phyloP scores from a whole-genome alignment of 2,329 filamentous ascomycete species.

The Pochonia chlamydosporia region DNA sequence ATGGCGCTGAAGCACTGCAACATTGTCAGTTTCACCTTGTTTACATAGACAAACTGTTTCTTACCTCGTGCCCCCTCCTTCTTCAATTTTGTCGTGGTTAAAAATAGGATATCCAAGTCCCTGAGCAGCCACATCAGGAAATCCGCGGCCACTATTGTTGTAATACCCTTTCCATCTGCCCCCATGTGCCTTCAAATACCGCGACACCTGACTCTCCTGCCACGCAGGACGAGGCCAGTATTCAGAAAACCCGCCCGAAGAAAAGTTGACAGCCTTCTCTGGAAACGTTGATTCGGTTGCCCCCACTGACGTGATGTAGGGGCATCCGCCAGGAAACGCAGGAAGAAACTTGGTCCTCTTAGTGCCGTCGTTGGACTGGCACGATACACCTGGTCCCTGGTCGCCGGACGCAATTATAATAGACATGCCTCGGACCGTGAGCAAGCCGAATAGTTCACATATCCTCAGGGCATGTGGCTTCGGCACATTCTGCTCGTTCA shows the following conservation, averaged over 20 bases:
- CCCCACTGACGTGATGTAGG: constrained; percentile 58
- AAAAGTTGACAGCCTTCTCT: constrained; percentile 47
- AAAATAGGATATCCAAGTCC: constrained; percentile 26
- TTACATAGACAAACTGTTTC: background rate
- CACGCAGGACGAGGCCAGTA: constrained; percentile 37
- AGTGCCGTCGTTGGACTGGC: constrained; percentile 30
- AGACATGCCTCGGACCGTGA: constrained; percentile 60
- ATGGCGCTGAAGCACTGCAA: constrained; percentile 50
- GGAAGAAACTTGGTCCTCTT: constrained; percentile 27
- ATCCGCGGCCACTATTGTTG: constrained; percentile 45
- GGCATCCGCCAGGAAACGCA: constrained; percentile 37
- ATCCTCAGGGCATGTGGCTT: constrained; percentile 45
- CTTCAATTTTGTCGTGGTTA: constrained; percentile 19
- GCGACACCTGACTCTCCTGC: constrained; percentile 39
- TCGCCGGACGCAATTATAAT: constrained; percentile 63
- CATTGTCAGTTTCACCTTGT: background rate
- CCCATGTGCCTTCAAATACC: constrained; percentile 37
- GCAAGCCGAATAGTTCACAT: constrained; percentile 55
- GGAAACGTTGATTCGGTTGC: constrained; percentile 46
- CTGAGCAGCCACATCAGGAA: constrained; percentile 59
- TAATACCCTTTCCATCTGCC: constrained; percentile 43
- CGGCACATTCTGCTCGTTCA: constrained; percentile 60
- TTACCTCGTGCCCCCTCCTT: constrained; percentile 28
- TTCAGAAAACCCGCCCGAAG: constrained; percentile 45
- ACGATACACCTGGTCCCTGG: constrained; percentile 28